Evolutionary conservation across 2,329 filamentous ascomycete species (phyloP), one percentile per base, ranked within the genome.

Genomic region (Biscogniauxia sp.): DNA sequence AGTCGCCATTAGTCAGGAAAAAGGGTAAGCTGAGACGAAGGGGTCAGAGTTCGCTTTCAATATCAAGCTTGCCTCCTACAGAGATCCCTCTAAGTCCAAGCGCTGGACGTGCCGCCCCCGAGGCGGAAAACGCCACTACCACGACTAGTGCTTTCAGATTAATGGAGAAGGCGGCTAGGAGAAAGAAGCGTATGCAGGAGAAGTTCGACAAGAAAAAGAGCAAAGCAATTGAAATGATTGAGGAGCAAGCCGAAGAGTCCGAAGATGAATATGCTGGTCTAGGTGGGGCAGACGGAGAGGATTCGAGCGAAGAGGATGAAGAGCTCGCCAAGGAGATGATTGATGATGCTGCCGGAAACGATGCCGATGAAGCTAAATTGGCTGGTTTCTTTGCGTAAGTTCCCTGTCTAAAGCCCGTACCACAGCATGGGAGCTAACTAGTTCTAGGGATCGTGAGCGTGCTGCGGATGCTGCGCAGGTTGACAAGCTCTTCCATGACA

Each of bases 181-280:
- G 69, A 83, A 84, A 85, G 68, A 80, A 82, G 56, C 77, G 78
- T 8, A 69, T 72, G 54, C 72, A 74, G n/a, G 80, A 83, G 17
- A 79, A 81, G 1, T 96, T 93, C 68, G 85, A 97, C 77, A 91
- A 89, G 75, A 93, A 92, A 76, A 93, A 90, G 74, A 96, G 92
- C 77, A 88, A 91, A 72, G 94, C 93, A 0, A 93, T 88, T 70
- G 88, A 89, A 23, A 91, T 97, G 84, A 83, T 99, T 45, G 86
- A 98, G 66, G 95, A 97, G 67, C 93, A 96, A 73, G 94, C 95
- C 62, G 92, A 97, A 69, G 95, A 99, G 77, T 99, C 95, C 0
- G 96, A 99, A 73, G 95, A 99, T 73, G 95, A 99, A 75, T 99
- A 98, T 74, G 94, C 93, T 49, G 95, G 95, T 4, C 82, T 99